phyloP scores from a whole-genome alignment of 495 filamentous ascomycete genomes.

The Hypoxylon cercidicola region DNA sequence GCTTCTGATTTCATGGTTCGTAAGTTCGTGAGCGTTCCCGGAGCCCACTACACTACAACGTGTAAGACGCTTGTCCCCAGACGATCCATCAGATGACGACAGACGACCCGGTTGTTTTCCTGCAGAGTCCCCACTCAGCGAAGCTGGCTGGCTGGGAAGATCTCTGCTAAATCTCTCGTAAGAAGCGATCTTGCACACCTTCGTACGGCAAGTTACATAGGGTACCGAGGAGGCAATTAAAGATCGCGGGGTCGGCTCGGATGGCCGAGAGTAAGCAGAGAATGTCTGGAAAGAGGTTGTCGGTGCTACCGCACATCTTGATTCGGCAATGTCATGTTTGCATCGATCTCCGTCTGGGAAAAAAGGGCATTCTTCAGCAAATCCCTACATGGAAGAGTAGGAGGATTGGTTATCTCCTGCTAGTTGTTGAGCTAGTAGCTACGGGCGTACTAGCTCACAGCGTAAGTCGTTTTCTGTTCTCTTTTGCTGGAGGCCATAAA shows the following conservation, averaged over 20 bases:
- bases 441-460: neutral
- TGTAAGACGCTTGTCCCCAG: conserved; percentile 35
- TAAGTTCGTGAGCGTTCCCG: conserved; percentile 6
- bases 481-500: neutral
- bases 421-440: neutral
- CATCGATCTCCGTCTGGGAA: neutral
- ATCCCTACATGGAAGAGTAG: neutral
- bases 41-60: conserved; percentile 16
- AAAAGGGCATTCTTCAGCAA: neutral
- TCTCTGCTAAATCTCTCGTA: conserved; percentile 26
- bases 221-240: neutral
- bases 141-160: conserved; percentile 11
- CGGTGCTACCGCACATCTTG: conserved; percentile 6
- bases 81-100: conserved; percentile 31
- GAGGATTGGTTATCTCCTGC: too few species aligned
- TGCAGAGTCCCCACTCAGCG: conserved; percentile 19
- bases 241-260: conserved; percentile 38
- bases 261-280: conserved; percentile 13
- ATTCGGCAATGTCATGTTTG: conserved; percentile 1
- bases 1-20: neutral
- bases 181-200: conserved; percentile 25
- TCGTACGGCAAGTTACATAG: neutral
- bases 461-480: neutral
- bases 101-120: conserved; percentile 28
- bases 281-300: neutral